A percentile compares a stretch with the other conserved stretches of the same genome.
phyloP scores from a whole-genome alignment of 139 green algal genomes.

The Raphidocelis subcapitata region DNA sequence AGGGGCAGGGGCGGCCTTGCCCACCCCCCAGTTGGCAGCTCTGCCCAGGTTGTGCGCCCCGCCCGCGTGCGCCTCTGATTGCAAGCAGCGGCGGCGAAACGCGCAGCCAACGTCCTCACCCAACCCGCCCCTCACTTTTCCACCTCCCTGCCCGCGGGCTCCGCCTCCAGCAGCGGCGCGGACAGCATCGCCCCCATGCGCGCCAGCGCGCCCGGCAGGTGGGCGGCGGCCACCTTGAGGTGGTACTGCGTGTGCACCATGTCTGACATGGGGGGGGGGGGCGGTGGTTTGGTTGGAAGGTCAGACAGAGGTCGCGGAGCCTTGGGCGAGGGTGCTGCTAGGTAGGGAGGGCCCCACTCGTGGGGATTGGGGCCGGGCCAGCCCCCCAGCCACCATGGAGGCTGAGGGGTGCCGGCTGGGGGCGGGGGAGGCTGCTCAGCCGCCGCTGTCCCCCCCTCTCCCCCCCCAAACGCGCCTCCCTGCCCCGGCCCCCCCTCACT shows the following conservation, averaged over 20 bases:
- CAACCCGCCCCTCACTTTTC: conserved; percentile 28
- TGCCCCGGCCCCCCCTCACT: conserved; percentile 19
- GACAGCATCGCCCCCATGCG: conserved; percentile 43
- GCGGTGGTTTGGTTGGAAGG: too few species aligned
- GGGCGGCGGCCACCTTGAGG: conserved; percentile 36
- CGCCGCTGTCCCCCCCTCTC: too few species aligned
- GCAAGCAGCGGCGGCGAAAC: too few species aligned
- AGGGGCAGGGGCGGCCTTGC: too few species aligned
- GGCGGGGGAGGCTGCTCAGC: too few species aligned
- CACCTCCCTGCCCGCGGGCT: conserved; percentile 41
- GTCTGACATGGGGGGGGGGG: conserved; percentile 18
- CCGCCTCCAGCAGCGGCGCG: conserved; percentile 30
- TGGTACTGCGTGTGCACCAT: conserved; percentile 60
- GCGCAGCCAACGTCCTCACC: too few species aligned
- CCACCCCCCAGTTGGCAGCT: too few species aligned
- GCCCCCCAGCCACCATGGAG: too few species aligned
- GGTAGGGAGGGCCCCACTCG: not conserved
- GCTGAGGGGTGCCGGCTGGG: not conserved
- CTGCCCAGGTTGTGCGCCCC: too few species aligned
- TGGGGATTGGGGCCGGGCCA: too few species aligned
- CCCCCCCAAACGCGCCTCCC: too few species aligned
- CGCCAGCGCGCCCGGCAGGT: conserved; percentile 39
- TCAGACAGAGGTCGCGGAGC: not conserved
- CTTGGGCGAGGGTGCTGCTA: not conserved
- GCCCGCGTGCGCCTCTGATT: too few species aligned